These are phyloP conservation scores for Salix arbutifolia DNA, from an alignment of 345 rosid species.

Conservation along the genomic window DNA sequence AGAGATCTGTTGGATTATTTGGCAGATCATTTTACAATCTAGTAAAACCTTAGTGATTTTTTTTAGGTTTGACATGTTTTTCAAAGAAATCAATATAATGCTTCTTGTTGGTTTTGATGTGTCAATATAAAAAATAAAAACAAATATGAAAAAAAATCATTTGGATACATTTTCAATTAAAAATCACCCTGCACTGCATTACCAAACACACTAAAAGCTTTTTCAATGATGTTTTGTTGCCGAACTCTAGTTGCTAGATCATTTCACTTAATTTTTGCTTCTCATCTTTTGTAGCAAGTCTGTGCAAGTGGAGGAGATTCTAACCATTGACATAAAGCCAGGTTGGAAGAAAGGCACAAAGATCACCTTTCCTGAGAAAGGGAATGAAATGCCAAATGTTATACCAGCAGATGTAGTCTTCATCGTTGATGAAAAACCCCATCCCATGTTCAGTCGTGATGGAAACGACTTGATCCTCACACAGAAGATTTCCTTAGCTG, in stretches of 20 bases:
- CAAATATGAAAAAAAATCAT: too few species aligned
- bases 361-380: slow-evolving; percentile 25
- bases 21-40: background rate
- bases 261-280: background rate
- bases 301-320: slow-evolving; percentile 18
- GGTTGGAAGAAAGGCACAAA: slow-evolving; percentile 33
- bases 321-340: slow-evolving; percentile 22
- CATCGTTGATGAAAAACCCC: slow-evolving; percentile 21
- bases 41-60: background rate
- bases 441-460: slow-evolving; percentile 18
- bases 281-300: slow-evolving; percentile 10
- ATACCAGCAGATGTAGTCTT: slow-evolving; percentile 21
- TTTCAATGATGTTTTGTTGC: background rate
- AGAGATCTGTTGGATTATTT: background rate
- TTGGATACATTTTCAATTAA: too few species aligned
- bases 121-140: too few species aligned
- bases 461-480: slow-evolving; percentile 21
- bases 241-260: background rate
- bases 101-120: too few species aligned
- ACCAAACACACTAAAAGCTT: background rate
- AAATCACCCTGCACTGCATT: too few species aligned
- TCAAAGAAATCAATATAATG: too few species aligned
- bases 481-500: slow-evolving; percentile 22
- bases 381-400: slow-evolving; percentile 14
- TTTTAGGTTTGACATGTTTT: too few species aligned